Conservation (phyloP, 306 rosid species). For the Citrullus mucosospermus region DNA sequence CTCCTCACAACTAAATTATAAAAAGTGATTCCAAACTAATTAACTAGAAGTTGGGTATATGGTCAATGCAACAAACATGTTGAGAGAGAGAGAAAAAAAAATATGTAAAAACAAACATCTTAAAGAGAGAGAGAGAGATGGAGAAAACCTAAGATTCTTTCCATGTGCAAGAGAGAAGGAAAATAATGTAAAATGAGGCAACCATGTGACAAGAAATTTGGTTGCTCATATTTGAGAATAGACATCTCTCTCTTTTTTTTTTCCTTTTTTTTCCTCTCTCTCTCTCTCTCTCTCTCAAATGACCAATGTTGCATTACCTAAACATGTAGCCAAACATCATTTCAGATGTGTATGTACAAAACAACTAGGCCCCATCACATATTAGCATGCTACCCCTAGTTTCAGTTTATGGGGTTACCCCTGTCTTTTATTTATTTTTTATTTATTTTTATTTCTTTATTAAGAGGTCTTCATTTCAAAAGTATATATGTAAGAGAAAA, state of each 20-base stretch:
- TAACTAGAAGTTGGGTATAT: too few species aligned
- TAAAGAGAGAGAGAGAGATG: background rate
- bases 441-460: background rate
- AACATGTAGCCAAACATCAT: background rate
- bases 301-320: background rate
- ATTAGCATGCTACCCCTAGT: background rate
- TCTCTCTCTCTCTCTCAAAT: background rate
- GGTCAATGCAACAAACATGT: too few species aligned
- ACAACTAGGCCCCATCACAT: constrained; percentile 3
- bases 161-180: constrained; percentile 1
- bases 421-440: background rate
- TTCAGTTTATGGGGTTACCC: background rate
- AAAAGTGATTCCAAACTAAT: too few species aligned
- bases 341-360: background rate
- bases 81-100: too few species aligned
- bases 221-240: background rate
- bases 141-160: background rate
- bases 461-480: background rate
- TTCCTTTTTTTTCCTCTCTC: too few species aligned
- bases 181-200: background rate
- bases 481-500: too few species aligned
- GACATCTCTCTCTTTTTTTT: background rate
- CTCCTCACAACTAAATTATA: too few species aligned
- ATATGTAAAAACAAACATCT: too few species aligned
- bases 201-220: constrained; percentile 2